Evolutionary conservation across 1,139 yeast genomes (phyloP).

Genomic region (Pichiaceae sp.): DNA sequence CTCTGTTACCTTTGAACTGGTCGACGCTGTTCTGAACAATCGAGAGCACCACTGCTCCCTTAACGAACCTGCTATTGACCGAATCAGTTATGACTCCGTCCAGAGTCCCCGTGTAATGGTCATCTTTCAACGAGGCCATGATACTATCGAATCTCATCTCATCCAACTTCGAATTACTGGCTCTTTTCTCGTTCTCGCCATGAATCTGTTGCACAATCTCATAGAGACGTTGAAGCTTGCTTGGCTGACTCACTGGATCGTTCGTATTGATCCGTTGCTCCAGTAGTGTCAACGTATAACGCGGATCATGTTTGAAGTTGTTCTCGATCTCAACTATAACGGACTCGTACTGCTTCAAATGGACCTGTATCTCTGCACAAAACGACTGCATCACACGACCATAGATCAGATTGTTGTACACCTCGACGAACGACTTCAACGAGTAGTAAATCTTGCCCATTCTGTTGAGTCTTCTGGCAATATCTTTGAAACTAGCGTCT

Average conservation of each 20-base stretch:
- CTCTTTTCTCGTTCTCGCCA: constrained; percentile 28
- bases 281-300: constrained; percentile 40
- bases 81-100: constrained; percentile 43
- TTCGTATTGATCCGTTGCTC: constrained; percentile 29
- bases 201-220: constrained; percentile 43
- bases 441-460: constrained; percentile 58
- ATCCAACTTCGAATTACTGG: constrained; percentile 19
- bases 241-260: constrained; percentile 22
- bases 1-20: constrained; percentile 58
- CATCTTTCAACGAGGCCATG: constrained; percentile 34
- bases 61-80: constrained; percentile 46
- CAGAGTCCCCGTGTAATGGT: constrained; percentile 33
- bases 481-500: constrained; percentile 66
- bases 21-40: constrained; percentile 53
- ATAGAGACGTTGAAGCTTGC: constrained; percentile 47
- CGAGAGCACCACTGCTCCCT: constrained; percentile 61
- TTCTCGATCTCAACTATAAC: constrained; percentile 46
- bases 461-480: constrained; percentile 54
- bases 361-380: constrained; percentile 48
- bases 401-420: constrained; percentile 43
- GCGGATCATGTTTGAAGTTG: constrained; percentile 37
- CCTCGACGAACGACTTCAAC: constrained; percentile 45
- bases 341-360: constrained; percentile 40
- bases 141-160: constrained; percentile 30
- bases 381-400: constrained; percentile 75